Base-by-base conservation (phyloP, 306 rosid genomes). In the Rubus parviflorus region DNA sequence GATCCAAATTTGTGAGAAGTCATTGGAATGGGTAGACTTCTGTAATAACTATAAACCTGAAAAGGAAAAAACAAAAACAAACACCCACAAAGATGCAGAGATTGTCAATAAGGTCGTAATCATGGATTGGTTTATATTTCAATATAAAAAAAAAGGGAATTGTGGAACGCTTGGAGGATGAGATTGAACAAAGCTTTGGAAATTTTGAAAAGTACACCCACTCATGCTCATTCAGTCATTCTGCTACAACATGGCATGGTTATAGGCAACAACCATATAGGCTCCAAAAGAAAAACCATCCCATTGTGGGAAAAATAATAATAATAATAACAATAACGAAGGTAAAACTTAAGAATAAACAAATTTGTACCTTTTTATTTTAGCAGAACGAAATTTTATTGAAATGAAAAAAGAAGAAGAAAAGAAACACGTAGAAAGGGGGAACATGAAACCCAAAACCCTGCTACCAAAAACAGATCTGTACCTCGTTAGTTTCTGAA, bases 401-500 rank as follows among this genome's bases (percentile, higher is more conserved):
- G 8, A 61, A 61, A 61, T 61, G 42, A 30, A 61, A 61, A 30
- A 1, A 30, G 14, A 30, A 25, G 6, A 19, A 23, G 13, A 25
- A 61, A 35, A 11, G 13, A 30, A 25, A 25, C 41, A 61, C 5
- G n/a, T 61, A 61, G 41, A 37, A 30, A 61, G 12, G 40, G 19
- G 41, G 17, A 13, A 61, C 38, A 61, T 61, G 40, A 61, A 61
- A 61, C 8, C 40, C 41, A 25, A 23, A 60, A 11, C 38, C 37
- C 65, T 38, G 11, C 40, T 12, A 60, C 23, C 65, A 60, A 23
- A 60, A 60, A 25, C 16, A 25, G 17, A 61, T 4, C 25, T 20
- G 40, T 79, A 91, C 97, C 97, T 91, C 97, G 49, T 91, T 91
- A 42, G 93, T 89, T 84, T 91, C 97, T 68, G 92, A 91, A 48